A percentile compares a stretch with the other conserved stretches of the same genome.
phyloP scores from a whole-genome alignment of 2,329 filamentous ascomycete species.

The Clonostachys sp. region DNA sequence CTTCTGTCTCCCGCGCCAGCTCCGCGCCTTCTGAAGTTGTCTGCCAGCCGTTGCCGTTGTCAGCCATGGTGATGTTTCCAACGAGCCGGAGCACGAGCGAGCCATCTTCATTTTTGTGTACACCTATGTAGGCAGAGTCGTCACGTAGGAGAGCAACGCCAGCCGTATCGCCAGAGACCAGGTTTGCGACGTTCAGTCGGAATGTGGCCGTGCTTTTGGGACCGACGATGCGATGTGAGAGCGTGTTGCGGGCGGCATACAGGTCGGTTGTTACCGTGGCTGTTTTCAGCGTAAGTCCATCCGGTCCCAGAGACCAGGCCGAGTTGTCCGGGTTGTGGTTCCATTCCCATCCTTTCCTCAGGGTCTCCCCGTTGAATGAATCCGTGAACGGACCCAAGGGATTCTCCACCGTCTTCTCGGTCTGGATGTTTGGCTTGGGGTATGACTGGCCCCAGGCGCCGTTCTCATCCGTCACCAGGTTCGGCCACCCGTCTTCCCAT shows the following conservation, averaged over 20 bases:
- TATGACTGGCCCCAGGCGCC: slow-evolving; percentile 39
- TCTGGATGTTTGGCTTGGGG: slow-evolving; percentile 19
- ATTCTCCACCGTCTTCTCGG: slow-evolving; percentile 7
- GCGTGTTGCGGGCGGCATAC: slow-evolving; percentile 36
- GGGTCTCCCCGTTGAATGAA: slow-evolving; percentile 17
- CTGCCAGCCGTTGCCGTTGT: slow-evolving; percentile 5
- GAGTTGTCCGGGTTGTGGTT: slow-evolving; percentile 53
- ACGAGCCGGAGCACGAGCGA: slow-evolving; percentile 19
- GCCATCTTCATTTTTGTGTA: slow-evolving; percentile 26
- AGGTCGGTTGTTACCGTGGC: slow-evolving; percentile 46
- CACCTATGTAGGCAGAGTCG: slow-evolving; percentile 44
- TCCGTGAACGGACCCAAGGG: slow-evolving; percentile 33
- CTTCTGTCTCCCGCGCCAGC: background rate
- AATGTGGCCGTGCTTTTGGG: slow-evolving; percentile 42
- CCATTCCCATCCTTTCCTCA: slow-evolving; percentile 50
- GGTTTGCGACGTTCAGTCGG: slow-evolving; percentile 36
- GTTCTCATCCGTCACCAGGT: slow-evolving; percentile 28
- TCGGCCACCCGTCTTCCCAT: slow-evolving; percentile 41
- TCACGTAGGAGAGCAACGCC: slow-evolving; percentile 49
- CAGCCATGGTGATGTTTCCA: slow-evolving; percentile 17
- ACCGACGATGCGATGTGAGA: slow-evolving; percentile 39
- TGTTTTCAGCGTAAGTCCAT: slow-evolving; percentile 33
- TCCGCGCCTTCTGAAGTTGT: background rate
- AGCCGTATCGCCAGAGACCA: slow-evolving; percentile 43
- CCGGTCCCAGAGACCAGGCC: slow-evolving; percentile 31